Percentiles rank a stretch among this genome's conserved stretches.
Conservation (phyloP, 2,329 filamentous ascomycete genomes). For the Colletotrichum gigasporum region DNA sequence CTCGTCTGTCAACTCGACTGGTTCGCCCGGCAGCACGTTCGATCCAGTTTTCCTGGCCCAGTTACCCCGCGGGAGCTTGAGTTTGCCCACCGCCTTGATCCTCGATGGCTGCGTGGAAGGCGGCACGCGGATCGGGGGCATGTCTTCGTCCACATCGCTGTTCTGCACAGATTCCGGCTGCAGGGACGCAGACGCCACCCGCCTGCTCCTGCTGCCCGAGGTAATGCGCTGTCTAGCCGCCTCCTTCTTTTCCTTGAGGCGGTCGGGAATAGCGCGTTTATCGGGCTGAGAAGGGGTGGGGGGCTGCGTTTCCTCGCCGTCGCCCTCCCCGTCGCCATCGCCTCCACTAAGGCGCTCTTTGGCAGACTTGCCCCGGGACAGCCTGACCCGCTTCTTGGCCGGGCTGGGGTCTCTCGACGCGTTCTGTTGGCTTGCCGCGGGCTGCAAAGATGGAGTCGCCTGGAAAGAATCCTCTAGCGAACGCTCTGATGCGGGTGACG, state of each 20-base stretch:
- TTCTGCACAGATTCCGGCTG: constrained; percentile 20
- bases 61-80: background rate
- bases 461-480: background rate
- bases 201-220: constrained; percentile 9
- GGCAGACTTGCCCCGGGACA: constrained; percentile 13
- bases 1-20: background rate
- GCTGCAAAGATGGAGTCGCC: background rate
- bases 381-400: constrained; percentile 20
- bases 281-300: constrained; percentile 1
- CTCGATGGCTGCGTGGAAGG: background rate
- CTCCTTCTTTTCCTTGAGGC: constrained; percentile 20
- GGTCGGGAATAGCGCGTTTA: constrained; percentile 16
- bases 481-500: background rate
- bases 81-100: background rate
- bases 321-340: constrained; percentile 6
- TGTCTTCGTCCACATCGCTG: constrained; percentile 27
- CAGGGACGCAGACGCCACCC: constrained; percentile 4
- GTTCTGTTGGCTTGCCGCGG: background rate
- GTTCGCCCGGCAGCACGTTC: background rate
- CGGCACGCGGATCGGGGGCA: constrained; percentile 22
- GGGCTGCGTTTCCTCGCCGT: background rate
- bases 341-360: background rate
- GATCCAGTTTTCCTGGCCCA: constrained; percentile 22
- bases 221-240: constrained; percentile 1
- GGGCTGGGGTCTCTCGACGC: constrained; percentile 6